These are phyloP conservation scores for Metarhizium robertsii DNA, from an alignment of 2,329 filamentous ascomycete genomes.

Conservation along the genomic window DNA sequence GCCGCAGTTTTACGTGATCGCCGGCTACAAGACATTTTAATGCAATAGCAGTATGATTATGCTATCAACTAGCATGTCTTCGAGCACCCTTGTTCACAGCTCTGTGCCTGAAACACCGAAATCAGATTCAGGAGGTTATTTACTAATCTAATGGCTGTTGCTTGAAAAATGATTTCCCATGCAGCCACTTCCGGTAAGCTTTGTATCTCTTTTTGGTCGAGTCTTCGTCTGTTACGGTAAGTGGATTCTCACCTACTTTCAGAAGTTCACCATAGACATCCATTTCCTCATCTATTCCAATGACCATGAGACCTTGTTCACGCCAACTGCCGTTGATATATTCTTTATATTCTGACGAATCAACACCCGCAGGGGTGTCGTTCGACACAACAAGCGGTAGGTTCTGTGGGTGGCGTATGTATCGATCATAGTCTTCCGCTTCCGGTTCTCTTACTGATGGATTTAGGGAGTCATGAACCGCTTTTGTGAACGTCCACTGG, in stretches of 20 bases:
- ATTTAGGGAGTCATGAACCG: slow-evolving; percentile 77
- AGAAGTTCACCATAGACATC: slow-evolving; percentile 68
- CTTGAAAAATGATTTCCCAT: slow-evolving; percentile 93
- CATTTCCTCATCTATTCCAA: slow-evolving; percentile 35
- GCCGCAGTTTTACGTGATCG: neutral
- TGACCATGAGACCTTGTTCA: slow-evolving; percentile 44
- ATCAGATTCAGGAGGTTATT: neutral
- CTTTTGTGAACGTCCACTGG: slow-evolving; percentile 81
- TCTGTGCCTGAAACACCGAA: neutral
- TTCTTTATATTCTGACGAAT: slow-evolving; percentile 63
- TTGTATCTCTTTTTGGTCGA: slow-evolving; percentile 90
- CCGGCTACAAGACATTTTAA: neutral
- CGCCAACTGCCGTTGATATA: slow-evolving; percentile 66
- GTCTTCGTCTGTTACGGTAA: slow-evolving; percentile 84
- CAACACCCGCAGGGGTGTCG: slow-evolving; percentile 50
- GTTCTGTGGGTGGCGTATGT: slow-evolving; percentile 81
- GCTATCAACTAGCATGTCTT: neutral
- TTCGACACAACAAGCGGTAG: slow-evolving; percentile 73
- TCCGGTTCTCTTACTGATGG: slow-evolving; percentile 71
- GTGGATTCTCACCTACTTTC: slow-evolving; percentile 66
- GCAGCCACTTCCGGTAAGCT: slow-evolving; percentile 89
- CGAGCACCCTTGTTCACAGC: neutral
- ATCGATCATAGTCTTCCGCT: slow-evolving; percentile 77
- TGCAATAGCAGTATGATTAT: neutral
- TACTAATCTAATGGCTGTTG: slow-evolving; percentile 59